phyloP scores from a whole-genome alignment of 139 green algal genomes.

The Edaphochlamys debaryana region DNA sequence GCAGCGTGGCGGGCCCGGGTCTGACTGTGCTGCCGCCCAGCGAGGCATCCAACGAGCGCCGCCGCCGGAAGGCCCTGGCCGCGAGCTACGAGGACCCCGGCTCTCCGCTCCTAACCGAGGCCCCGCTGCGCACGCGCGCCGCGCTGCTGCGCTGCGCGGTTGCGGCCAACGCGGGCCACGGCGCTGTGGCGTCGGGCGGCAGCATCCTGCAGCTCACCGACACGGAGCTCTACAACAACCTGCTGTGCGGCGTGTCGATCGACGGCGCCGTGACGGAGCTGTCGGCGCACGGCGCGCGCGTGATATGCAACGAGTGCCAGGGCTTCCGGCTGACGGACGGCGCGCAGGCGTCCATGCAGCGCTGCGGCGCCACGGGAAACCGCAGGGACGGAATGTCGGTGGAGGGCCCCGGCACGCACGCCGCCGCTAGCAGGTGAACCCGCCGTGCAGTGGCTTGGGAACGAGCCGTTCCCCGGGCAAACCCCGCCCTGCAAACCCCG shows the following conservation, averaged over 20 bases:
- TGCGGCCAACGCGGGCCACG: slow-evolving; percentile 28
- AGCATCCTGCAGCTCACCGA: not conserved
- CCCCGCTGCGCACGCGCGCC: not conserved
- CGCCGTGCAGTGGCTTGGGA: not conserved
- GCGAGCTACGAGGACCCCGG: no score
- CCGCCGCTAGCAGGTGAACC: not conserved
- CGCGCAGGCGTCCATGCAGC: not conserved
- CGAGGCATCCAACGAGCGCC: no score
- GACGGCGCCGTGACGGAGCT: not conserved
- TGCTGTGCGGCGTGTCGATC: not conserved
- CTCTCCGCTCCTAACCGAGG: no score
- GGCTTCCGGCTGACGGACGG: not conserved
- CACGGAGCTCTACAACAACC: slow-evolving; percentile 37
- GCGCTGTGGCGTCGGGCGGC: not conserved
- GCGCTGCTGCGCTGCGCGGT: slow-evolving; percentile 15
- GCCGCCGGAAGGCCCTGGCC: not conserved
- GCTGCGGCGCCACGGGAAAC: not conserved
- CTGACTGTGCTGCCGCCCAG: not conserved
- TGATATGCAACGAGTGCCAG: slow-evolving; percentile 18
- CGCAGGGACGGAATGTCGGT: slow-evolving; percentile 30
- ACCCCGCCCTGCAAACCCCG: no score
- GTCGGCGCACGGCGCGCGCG: not conserved
- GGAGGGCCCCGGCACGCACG: slow-evolving; percentile 13
- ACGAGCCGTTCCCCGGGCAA: no score
- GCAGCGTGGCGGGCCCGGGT: not conserved